These are phyloP conservation scores for Penicillium daleae DNA, from an alignment of 495 filamentous ascomycete species.

Conservation along the genomic window DNA sequence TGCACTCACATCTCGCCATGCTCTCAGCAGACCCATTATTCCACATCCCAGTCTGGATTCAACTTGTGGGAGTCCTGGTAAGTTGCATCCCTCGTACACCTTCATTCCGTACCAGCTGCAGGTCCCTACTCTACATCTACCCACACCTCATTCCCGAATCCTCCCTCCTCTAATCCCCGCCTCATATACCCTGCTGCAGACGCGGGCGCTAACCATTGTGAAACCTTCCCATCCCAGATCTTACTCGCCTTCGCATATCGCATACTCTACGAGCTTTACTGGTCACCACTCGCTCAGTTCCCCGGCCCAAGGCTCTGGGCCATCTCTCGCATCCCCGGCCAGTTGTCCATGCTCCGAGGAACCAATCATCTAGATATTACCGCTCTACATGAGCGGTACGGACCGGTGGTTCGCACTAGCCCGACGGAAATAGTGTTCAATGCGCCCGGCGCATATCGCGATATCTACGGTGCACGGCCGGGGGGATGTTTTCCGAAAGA, in stretches of 20 bases:
- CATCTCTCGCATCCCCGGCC: slow-evolving; percentile 42
- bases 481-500: slow-evolving; percentile 36
- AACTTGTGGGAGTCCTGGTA: slow-evolving; percentile 29
- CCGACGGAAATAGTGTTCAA: slow-evolving; percentile 62
- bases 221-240: slow-evolving; percentile 12
- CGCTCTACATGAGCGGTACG: slow-evolving; percentile 43
- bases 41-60: slow-evolving; percentile 17
- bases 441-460: slow-evolving; percentile 55
- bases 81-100: slow-evolving; percentile 29
- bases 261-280: slow-evolving; percentile 51
- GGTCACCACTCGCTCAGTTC: slow-evolving; percentile 52
- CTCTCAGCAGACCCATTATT: slow-evolving; percentile 13
- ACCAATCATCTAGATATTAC: slow-evolving; percentile 26
- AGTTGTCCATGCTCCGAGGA: slow-evolving; percentile 30
- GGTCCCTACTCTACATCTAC: slow-evolving; percentile 6
- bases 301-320: slow-evolving; percentile 55
- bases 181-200: neutral
- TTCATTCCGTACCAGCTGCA: slow-evolving; percentile 20
- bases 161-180: too few relatives aligned
- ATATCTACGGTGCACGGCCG: slow-evolving; percentile 58
- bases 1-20: slow-evolving; percentile 15
- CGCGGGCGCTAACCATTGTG: slow-evolving; percentile 9
- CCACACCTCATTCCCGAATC: neutral
- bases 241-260: slow-evolving; percentile 18
- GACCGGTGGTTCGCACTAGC: slow-evolving; percentile 56